phyloP scores from a whole-genome alignment of 1,139 yeast species.

The Maudiozyma humilis region DNA sequence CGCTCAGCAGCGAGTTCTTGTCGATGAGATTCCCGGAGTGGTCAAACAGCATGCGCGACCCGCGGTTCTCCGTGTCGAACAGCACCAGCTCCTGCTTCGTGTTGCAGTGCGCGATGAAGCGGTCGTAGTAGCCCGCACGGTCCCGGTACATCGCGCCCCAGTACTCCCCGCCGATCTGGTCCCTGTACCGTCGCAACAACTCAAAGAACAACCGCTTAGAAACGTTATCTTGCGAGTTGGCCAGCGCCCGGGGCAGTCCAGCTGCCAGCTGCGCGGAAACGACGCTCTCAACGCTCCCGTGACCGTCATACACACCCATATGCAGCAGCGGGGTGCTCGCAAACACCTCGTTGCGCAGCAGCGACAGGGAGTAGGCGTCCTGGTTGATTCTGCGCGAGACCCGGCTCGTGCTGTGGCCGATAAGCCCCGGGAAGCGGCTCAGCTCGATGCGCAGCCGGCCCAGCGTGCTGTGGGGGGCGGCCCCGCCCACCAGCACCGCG shows the following conservation, averaged over 20 bases:
- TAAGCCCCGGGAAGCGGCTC: slow-evolving; percentile 26
- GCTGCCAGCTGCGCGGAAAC: slow-evolving; percentile 55
- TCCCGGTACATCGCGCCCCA: slow-evolving; percentile 73
- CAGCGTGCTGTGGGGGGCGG: too few relatives aligned
- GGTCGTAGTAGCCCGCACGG: slow-evolving; percentile 38
- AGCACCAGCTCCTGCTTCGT: slow-evolving; percentile 33
- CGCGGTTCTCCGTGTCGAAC: slow-evolving; percentile 41
- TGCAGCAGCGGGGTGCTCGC: slow-evolving; percentile 42
- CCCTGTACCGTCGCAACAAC: slow-evolving; percentile 44
- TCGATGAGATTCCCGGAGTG: slow-evolving; percentile 31
- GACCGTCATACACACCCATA: slow-evolving; percentile 83
- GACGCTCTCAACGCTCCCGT: slow-evolving; percentile 61
- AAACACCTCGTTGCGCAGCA: slow-evolving; percentile 19
- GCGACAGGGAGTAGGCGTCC: slow-evolving; percentile 48
- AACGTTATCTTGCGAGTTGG: slow-evolving; percentile 37
- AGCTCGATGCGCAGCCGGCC: too few relatives aligned
- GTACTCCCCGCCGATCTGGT: slow-evolving; percentile 62
- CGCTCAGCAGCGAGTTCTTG: slow-evolving; percentile 28
- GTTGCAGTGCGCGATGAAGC: slow-evolving; percentile 35
- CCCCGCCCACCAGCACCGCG: slow-evolving; percentile 13
- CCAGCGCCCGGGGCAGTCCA: slow-evolving; percentile 46
- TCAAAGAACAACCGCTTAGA: slow-evolving; percentile 28
- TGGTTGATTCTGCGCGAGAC: slow-evolving; percentile 75
- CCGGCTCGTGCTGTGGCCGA: slow-evolving; percentile 74
- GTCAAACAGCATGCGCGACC: slow-evolving; percentile 33